Base-by-base conservation (phyloP, 768 basidiomycete species). In the Mycena epipterygia region DNA sequence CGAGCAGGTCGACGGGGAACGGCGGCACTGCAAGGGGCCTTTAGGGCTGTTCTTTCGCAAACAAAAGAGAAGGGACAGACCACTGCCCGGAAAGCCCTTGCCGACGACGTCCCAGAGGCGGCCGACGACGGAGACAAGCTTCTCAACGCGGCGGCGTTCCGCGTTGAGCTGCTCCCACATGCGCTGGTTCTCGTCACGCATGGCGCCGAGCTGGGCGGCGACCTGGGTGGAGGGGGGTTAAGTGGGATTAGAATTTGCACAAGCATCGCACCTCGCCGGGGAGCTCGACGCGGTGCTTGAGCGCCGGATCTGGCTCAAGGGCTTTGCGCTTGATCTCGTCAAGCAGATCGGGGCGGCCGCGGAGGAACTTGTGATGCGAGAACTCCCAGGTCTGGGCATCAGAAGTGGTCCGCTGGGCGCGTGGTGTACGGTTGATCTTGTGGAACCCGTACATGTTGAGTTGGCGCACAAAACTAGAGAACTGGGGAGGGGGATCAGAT, bases 391-490 rank as follows among this genome's bases (percentile, higher is more conserved):
- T 92, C 80, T 95, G 93, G 39, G 92, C 90, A 76, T 94, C 91
- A 16, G 91, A 87, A 16, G 93, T 91, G 0, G 93, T 93, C 72
- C 93, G 89, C 77, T 95, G 92, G 7, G 94, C 92, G 55, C 95
- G 91, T 29, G 94, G 94, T 5, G 94, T 94, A 89, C 94, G 88
- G 79, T 95, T 95, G 82, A 95, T 95, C 83, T 97, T 97, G 84
- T 95, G 95, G 81, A 97, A 97, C 30, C 95, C 95, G 76, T 96
- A 97, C 94, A 97, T 97, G 86, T 97, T 97, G 72, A 97, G 88
- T 78, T 97, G 96, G 73, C 96, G 91, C 62, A 97, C 95, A 79
- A 98, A 97, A 76, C 93, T 95, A 16, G 94, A 95, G 80, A 98
- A 97, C 91, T 97, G 76, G 12, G 59, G 52, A 17, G 17, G 23